phyloP scores from a whole-genome alignment of 1,284 basidiomycete genomes.

The Trichosporon sp. region DNA sequence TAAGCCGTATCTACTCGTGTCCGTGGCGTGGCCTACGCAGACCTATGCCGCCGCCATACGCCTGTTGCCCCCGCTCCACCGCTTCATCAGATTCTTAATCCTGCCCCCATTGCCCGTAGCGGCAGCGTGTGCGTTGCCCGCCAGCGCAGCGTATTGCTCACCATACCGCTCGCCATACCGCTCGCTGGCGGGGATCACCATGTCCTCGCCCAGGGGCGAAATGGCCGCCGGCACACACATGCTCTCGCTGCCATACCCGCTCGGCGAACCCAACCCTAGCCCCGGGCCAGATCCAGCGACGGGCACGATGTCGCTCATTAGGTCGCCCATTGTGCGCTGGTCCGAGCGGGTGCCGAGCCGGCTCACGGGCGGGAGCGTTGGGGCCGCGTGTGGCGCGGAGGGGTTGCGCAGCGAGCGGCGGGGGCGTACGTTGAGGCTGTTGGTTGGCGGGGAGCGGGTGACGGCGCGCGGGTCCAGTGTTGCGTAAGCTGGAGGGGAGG shows the following conservation, averaged over 20 bases:
- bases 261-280: background rate
- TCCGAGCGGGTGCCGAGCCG: background rate
- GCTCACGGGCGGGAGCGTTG: background rate
- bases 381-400: background rate
- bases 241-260: background rate
- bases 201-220: slow-evolving; percentile 1
- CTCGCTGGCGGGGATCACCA: background rate
- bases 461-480: background rate
- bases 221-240: background rate
- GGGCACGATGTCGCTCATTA: slow-evolving; percentile 12
- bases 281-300: background rate
- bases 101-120: background rate
- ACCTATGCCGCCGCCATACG: background rate
- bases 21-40: too few species aligned
- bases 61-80: background rate
- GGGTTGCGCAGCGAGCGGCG: background rate
- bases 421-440: background rate
- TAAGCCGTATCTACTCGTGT: too few species aligned
- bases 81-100: background rate
- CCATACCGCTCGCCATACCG: background rate
- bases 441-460: background rate
- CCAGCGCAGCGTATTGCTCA: background rate
- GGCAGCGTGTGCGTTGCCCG: background rate
- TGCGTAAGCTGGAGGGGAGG: background rate
- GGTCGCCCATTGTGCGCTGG: slow-evolving; percentile 8